These are phyloP conservation scores for Nothophoma quercina DNA, from an alignment of 2,329 filamentous ascomycete genomes.

Conservation along the genomic window DNA sequence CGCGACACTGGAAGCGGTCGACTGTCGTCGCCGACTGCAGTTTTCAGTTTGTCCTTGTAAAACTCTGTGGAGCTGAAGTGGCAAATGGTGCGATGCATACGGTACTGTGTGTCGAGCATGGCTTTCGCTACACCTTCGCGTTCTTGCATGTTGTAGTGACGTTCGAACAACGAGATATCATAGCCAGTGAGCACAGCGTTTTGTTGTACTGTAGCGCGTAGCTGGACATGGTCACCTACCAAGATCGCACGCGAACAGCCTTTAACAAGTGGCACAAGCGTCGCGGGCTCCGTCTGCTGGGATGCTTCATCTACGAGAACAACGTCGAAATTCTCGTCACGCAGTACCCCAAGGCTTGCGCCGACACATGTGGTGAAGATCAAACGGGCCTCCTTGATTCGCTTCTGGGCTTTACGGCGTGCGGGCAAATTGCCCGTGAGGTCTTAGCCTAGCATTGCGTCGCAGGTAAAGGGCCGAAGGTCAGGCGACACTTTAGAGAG, in stretches of 20 bases:
- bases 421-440: constrained; percentile 32
- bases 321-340: constrained; percentile 49
- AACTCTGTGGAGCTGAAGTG: constrained; percentile 53
- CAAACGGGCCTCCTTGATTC: constrained; percentile 47
- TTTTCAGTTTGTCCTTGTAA: constrained; percentile 49
- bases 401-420: constrained; percentile 49
- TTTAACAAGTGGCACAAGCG: constrained; percentile 43
- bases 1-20: constrained; percentile 33
- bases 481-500: constrained; percentile 32
- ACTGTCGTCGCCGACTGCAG: constrained; percentile 34
- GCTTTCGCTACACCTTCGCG: constrained; percentile 36
- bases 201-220: constrained; percentile 54
- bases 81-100: constrained; percentile 54
- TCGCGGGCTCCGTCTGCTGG: constrained; percentile 54
- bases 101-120: constrained; percentile 57
- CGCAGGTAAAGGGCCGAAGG: constrained; percentile 30
- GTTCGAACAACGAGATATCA: constrained; percentile 56
- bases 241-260: constrained; percentile 54
- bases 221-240: constrained; percentile 58
- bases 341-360: constrained; percentile 53
- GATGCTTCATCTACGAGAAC: constrained; percentile 59
- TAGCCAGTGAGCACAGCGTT: constrained; percentile 47
- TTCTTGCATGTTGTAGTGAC: constrained; percentile 44
- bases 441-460: constrained; percentile 48
- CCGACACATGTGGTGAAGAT: constrained; percentile 58